A percentile compares a stretch with the other conserved stretches of the same genome.
phyloP scores from a whole-genome alignment of 2,329 filamentous ascomycete genomes.

The Fusarium sp. region DNA sequence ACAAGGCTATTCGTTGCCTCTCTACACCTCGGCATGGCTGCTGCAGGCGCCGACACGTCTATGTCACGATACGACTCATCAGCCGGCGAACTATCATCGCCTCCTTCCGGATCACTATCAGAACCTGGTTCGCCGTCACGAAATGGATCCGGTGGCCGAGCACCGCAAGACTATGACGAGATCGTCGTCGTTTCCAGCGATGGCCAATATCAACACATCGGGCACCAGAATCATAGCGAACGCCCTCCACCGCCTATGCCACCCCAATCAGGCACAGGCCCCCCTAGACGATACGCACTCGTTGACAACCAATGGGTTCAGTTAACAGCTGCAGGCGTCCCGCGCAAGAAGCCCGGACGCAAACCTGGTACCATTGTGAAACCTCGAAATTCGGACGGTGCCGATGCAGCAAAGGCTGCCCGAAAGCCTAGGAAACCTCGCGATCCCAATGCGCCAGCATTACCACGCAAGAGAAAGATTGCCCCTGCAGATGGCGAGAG shows the following conservation, averaged over 20 bases:
- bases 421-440: constrained; percentile 65
- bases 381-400: constrained; percentile 52
- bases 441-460: constrained; percentile 66
- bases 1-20: constrained; percentile 4
- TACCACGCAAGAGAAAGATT: constrained; percentile 65
- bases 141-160: constrained; percentile 41
- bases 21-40: constrained; percentile 39
- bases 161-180: constrained; percentile 56
- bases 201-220: constrained; percentile 37
- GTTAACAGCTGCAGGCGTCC: constrained; percentile 66
- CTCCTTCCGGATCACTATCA: constrained; percentile 60
- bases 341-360: constrained; percentile 71
- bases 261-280: constrained; percentile 33
- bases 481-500: constrained; percentile 52
- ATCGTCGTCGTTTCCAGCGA: constrained; percentile 56
- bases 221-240: constrained; percentile 32
- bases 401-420: constrained; percentile 53
- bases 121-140: constrained; percentile 58
- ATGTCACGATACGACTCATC: constrained; percentile 58
- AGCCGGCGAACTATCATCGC: constrained; percentile 60
- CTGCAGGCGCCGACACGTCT: constrained; percentile 45
- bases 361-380: constrained; percentile 68
- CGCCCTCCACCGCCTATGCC: constrained; percentile 37
- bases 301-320: constrained; percentile 55
- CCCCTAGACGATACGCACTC: constrained; percentile 46